Conservation (phyloP, 768 basidiomycete species). For the Chalciporus piperatus region DNA sequence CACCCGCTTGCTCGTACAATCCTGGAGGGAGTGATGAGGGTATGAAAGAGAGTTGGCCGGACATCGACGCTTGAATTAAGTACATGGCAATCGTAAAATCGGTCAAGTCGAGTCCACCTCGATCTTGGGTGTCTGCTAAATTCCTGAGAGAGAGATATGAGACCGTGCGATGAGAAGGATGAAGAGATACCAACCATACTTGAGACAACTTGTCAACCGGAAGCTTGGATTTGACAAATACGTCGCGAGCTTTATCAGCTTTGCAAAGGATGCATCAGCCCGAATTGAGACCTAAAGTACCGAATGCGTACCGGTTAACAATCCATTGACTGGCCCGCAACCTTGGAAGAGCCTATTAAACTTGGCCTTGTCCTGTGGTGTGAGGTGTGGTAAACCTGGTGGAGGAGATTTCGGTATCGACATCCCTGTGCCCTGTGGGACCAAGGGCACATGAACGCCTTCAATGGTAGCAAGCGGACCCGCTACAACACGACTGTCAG, state of each 20-base stretch:
- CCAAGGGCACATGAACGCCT: slow-evolving; percentile 50
- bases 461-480: slow-evolving; percentile 83
- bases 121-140: slow-evolving; percentile 91
- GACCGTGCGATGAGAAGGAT: background rate
- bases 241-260: slow-evolving; percentile 86
- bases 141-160: slow-evolving; percentile 50
- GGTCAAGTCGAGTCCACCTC: slow-evolving; percentile 81
- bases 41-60: slow-evolving; percentile 64
- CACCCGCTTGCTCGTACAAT: slow-evolving; percentile 79
- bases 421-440: slow-evolving; percentile 54
- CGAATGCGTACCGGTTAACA: slow-evolving; percentile 63
- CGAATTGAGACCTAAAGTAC: background rate
- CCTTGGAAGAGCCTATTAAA: slow-evolving; percentile 77
- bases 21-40: slow-evolving; percentile 77
- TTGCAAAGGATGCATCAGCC: slow-evolving; percentile 1
- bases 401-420: slow-evolving; percentile 64
- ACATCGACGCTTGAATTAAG: slow-evolving; percentile 92
- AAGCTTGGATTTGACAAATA: slow-evolving; percentile 90
- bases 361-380: slow-evolving; percentile 78
- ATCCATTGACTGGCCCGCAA: slow-evolving; percentile 68
- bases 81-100: slow-evolving; percentile 98
- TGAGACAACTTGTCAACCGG: slow-evolving; percentile 83
- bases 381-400: slow-evolving; percentile 60
- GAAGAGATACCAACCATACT: slow-evolving; percentile 68
- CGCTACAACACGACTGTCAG: slow-evolving; percentile 45